phyloP scores from a whole-genome alignment of 2,329 filamentous ascomycete genomes.

The Fusarium secorum region DNA sequence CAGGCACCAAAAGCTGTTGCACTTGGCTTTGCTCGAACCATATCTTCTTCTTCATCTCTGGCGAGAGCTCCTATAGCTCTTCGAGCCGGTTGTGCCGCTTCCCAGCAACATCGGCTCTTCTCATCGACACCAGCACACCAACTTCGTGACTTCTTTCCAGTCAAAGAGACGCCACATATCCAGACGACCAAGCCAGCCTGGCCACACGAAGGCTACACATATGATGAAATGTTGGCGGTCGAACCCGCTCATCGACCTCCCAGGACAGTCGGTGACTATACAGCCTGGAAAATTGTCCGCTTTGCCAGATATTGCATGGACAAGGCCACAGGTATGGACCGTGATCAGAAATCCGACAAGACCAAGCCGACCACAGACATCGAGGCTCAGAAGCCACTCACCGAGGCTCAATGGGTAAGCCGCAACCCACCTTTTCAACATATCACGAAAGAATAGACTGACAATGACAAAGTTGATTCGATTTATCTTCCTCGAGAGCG shows the following conservation, averaged over 20 bases:
- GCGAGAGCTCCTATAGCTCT: constrained; percentile 12
- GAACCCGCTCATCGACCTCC: constrained; percentile 79
- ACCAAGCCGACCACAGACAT: constrained; percentile 63
- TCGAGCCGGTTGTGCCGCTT: constrained; percentile 22
- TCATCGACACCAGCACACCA: constrained; percentile 57
- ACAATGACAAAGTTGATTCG: constrained; percentile 66
- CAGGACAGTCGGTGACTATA: constrained; percentile 76
- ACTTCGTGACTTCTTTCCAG: constrained; percentile 69
- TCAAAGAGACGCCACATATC: constrained; percentile 67
- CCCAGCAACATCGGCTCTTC: constrained; percentile 49
- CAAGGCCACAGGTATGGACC: constrained; percentile 74
- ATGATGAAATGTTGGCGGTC: constrained; percentile 79
- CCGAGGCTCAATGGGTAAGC: constrained; percentile 80
- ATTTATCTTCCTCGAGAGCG: constrained; percentile 92
- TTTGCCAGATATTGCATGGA: constrained; percentile 83
- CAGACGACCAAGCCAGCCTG: constrained; percentile 70
- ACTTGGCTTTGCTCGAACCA: constrained; percentile 29
- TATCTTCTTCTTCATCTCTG: constrained; percentile 24
- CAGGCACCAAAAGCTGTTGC: constrained; percentile 39
- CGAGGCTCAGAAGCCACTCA: constrained; percentile 68
- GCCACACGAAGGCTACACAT: constrained; percentile 77
- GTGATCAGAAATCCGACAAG: constrained; percentile 74
- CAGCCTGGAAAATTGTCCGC: constrained; percentile 80
- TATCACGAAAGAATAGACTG: constrained; percentile 3
- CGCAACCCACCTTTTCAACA: background rate